phyloP scores from a whole-genome alignment of 148 eudicot genomes.

The Rhododendron ovatum region DNA sequence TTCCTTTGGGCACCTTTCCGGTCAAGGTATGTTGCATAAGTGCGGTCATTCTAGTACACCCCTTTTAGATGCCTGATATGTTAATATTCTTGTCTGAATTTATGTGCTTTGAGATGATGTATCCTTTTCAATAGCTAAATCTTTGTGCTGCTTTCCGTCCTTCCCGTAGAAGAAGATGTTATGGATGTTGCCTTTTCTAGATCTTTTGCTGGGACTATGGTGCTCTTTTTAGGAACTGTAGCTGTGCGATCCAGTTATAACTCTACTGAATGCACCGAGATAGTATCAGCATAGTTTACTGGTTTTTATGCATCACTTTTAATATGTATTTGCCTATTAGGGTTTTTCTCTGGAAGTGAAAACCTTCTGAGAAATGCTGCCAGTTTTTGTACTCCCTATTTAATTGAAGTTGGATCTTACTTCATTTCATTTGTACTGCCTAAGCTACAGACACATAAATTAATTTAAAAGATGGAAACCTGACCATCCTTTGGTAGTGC shows the following conservation, averaged over 20 bases:
- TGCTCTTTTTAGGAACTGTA: not conserved
- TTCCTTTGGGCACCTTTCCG: constrained; percentile 89
- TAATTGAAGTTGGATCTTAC: not conserved
- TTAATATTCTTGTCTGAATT: not conserved
- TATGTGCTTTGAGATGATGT: not conserved
- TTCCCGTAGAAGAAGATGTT: not conserved
- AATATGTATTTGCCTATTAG: not conserved
- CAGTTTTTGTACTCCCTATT: not conserved
- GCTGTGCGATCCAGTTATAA: not conserved
- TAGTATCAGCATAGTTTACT: not conserved
- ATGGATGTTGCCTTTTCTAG: not conserved
- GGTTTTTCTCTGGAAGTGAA: not conserved
- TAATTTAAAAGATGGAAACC: not conserved
- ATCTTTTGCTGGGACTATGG: not conserved
- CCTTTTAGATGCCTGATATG: not conserved
- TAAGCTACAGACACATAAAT: not conserved
- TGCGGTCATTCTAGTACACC: constrained; percentile 1
- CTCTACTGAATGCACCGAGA: not conserved
- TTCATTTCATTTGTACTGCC: not conserved
- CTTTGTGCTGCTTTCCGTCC: not conserved
- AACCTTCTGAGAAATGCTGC: constrained; percentile 1
- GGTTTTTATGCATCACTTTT: too few relatives aligned
- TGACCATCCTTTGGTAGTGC: not conserved
- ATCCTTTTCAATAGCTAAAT: not conserved
- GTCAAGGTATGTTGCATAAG: constrained; percentile 48